Base-by-base conservation (phyloP, 129 eudicot species). In the Smallanthus sonchifolius region DNA sequence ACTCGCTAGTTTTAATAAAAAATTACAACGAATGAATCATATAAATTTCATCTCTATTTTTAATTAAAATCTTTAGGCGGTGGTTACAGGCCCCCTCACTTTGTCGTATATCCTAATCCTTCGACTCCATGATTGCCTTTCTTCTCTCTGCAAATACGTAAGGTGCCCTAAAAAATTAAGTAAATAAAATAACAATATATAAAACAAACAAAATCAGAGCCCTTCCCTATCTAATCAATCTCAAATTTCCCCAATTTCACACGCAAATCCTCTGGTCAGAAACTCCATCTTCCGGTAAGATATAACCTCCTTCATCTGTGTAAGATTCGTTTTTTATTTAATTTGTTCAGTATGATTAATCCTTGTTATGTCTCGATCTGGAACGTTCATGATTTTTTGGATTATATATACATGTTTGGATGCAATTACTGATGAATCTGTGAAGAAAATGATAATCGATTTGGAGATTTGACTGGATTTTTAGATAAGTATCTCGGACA, bases 231-330 rank as follows among this genome's bases (percentile, higher is more conserved):
- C 49, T 55, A 35, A 69, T 49, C 62, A 69, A 77, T 74, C 47
- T 37, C 24, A 61, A 61, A 34, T 44, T 77, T 61, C 52, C 63
- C 72, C 75, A 69, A 45, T 77, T 57, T 77, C 14, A 69, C 70
- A 59, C 81, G 72, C 76, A 69, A 77, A 44, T 77, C 61, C 54
- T 60, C 76, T 45, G 63, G 60, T 57, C 47, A 20, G 35, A 47
- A 47, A 17, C 55, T 65, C 73, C 65, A 42, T 64, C 42, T 67
- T 20, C 13, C 43, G 49, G 75, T 69, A 77, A 57, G 64, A n/a
- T 69, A 24, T 52, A 68, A 45, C 40, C 73, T 44, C 16, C 57
- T 54, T 2, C 42, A 61, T 73, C 68, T 65, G 8, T 73, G 2
- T 6, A 36, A 10, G 32, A 40, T 16, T 17, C 4, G 30, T 71